phyloP scores from a whole-genome alignment of 768 basidiomycete species.

The Leccinum uliginosum region DNA sequence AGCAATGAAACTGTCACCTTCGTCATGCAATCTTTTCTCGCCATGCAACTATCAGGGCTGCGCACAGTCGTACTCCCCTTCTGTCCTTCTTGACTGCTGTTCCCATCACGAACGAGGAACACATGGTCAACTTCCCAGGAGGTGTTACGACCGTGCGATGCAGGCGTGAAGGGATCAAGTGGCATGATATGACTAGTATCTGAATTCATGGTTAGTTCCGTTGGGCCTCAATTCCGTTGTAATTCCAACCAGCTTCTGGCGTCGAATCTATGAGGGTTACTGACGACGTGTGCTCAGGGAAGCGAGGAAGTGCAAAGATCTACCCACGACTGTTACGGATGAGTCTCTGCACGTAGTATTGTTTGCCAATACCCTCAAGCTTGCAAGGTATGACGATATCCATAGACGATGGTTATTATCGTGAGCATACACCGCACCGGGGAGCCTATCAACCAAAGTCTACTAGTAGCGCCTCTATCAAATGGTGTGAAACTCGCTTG shows the following conservation, averaged over 20 bases:
- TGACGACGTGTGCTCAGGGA: neutral
- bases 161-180: conserved; percentile 1
- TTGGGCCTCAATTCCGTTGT: neutral
- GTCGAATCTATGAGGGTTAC: neutral
- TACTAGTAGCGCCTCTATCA: neutral
- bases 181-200: neutral
- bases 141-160: neutral
- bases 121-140: neutral
- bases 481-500: neutral
- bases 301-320: neutral
- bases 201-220: neutral
- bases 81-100: conserved; percentile 52
- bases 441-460: neutral
- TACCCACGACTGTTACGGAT: neutral
- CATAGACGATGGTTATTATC: neutral
- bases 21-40: neutral
- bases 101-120: conserved; percentile 2
- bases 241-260: neutral
- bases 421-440: neutral
- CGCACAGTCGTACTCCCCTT: conserved; percentile 78
- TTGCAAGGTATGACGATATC: neutral
- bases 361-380: neutral
- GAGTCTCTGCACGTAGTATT: neutral
- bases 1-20: neutral
- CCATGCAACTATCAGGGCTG: conserved; percentile 57